Conservation (phyloP, 345 rosid species). For the Eucalyptus sp. region DNA sequence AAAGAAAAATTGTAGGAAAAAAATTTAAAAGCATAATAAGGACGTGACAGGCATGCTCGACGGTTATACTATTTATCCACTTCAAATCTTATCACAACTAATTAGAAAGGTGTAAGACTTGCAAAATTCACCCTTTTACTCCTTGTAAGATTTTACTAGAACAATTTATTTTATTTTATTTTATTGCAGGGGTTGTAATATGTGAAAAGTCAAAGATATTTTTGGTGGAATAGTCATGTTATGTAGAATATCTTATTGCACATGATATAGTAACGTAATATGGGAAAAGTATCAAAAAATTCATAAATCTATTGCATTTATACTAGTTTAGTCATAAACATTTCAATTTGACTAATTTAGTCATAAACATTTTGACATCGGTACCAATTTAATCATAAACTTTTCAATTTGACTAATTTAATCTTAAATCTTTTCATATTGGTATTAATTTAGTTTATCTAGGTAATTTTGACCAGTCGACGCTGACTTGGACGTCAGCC, state of each 20-base stretch:
- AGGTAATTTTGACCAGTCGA: too few relatives aligned
- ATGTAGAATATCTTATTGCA: too few relatives aligned
- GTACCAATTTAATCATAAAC: accelerated
- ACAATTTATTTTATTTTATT: background rate
- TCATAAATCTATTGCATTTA: too few relatives aligned
- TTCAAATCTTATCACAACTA: background rate
- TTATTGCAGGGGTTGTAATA: background rate
- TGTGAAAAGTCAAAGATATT: background rate
- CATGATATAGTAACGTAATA: background rate
- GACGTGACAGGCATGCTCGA: background rate
- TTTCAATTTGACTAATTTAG: too few relatives aligned
- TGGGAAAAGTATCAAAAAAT: accelerated
- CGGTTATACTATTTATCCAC: background rate
- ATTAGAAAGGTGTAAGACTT: background rate
- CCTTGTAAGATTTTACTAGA: background rate
- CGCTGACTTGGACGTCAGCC: accelerated
- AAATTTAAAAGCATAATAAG: background rate
- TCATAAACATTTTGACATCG: too few relatives aligned
- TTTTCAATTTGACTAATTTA: too few relatives aligned
- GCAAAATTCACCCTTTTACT: background rate
- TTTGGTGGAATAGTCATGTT: too few relatives aligned
- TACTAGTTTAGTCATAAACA: accelerated
- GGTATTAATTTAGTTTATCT: too few relatives aligned
- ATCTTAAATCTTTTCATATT: too few relatives aligned
- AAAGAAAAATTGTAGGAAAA: background rate